Conservation (phyloP, 345 rosid genomes). For the Dipteronia sinensis region DNA sequence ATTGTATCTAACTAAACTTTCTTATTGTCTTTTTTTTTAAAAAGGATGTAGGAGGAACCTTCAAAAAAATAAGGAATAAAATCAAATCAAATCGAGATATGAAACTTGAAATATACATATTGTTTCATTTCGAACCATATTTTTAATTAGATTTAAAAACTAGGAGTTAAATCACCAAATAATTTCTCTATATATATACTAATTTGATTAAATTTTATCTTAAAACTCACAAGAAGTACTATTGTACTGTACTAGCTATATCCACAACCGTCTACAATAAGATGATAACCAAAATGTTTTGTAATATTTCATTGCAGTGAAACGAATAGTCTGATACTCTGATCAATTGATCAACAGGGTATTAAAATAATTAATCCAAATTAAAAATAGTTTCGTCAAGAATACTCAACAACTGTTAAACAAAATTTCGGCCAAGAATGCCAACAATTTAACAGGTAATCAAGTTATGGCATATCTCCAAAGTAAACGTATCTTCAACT, state of each 20-base stretch:
- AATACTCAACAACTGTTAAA: neutral
- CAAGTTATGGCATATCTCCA: neutral
- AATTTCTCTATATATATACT: too few relatives aligned
- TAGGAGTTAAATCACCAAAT: too few relatives aligned
- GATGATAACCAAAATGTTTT: too few relatives aligned
- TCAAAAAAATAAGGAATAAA: neutral
- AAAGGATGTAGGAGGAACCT: neutral
- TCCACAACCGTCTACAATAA: too few relatives aligned
- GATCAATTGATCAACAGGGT: too few relatives aligned
- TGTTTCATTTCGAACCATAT: neutral
- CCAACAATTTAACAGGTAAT: neutral
- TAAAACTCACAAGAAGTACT: too few relatives aligned
- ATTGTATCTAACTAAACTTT: neutral
- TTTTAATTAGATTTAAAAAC: too few relatives aligned
- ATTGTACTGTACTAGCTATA: too few relatives aligned
- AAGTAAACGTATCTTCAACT: neutral
- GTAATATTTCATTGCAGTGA: too few relatives aligned
- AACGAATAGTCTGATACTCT: too few relatives aligned
- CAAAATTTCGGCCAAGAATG: neutral
- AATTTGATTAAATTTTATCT: too few relatives aligned
- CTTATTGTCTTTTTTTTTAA: neutral
- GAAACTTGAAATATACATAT: neutral
- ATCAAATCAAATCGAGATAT: neutral
- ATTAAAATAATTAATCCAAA: too few relatives aligned
- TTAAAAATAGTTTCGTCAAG: neutral